Evolutionary conservation across 257 asterid species (phyloP).

Genomic region (Solanum arcanum): DNA sequence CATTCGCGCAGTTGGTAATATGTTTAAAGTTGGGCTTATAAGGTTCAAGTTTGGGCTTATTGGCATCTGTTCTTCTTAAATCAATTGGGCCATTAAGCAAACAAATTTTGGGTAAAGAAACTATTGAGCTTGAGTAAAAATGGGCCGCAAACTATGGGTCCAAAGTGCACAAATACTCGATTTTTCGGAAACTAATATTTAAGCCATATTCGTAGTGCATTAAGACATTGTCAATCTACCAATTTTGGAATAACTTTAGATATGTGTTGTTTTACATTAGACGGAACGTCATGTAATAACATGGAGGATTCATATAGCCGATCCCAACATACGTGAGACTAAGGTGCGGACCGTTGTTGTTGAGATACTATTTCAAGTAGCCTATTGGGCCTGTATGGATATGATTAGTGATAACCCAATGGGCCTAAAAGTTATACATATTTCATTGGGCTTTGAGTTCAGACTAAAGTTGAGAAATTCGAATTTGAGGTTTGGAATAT

Average conservation of each 20-base stretch:
- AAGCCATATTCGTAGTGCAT: not conserved
- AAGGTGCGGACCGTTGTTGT: not conserved
- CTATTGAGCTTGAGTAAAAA: not conserved
- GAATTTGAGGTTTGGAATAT: not conserved
- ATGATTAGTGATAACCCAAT: not conserved
- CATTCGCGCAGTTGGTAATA: not conserved
- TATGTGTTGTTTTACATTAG: not conserved
- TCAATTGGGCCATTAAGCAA: not conserved
- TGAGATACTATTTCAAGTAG: not conserved
- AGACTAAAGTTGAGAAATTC: not conserved
- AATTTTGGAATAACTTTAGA: not conserved
- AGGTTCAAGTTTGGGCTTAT: not conserved
- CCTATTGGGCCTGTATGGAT: not conserved
- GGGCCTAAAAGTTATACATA: not conserved
- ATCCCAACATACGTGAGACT: not conserved
- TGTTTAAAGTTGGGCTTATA: not conserved
- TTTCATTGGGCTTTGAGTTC: not conserved
- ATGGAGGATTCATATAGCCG: not conserved
- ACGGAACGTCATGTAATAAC: not conserved
- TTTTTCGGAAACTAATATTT: not conserved
- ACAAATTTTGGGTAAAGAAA: not conserved
- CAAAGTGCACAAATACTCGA: not conserved
- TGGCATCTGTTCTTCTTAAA: not conserved
- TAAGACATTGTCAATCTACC: not conserved
- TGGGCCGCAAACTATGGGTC: not conserved